Base-by-base conservation (phyloP, 768 basidiomycete genomes). In the Boletellus sp. region DNA sequence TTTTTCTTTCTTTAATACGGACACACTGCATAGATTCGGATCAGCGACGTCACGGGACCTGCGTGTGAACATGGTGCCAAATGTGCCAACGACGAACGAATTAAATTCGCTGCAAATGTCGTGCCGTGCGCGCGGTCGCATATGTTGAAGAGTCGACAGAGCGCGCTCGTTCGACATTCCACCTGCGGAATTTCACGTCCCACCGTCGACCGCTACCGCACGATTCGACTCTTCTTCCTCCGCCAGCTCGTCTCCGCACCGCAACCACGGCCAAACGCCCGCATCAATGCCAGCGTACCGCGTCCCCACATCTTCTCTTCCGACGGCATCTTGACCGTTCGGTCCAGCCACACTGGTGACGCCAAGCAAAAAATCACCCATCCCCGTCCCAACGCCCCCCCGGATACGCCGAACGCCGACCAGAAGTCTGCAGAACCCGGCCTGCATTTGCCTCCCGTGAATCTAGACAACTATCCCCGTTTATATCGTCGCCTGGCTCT, bases 401-500 rank as follows among this genome's bases (percentile, higher is more conserved):
- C 54, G 15, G 53, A 55, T n/a, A 45, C 46, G 1, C 57, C 51
- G 1, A 42, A 19, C 10, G 32, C 34, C 17, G 34, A 47, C 10
- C 48, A 31, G 52, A 62, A 57, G 38, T 41, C 20, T 22, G 17
- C 48, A 33, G 55, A 53, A 17, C 6, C 42, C 8, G 45, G 43
- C n/a, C 24, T 45, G 1, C 48, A 64, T 17, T 42, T 63, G 28
- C 64, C 65, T 13, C 68, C 71, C n/a, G 53, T 67, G 23, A 72
- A 75, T 54, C 66, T 78, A 33, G 82, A 90, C 45, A 78, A 87
- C 58, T 93, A 93, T 62, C 81, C 92, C 3, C 77, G 74, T n/a
- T 85, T 91, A 60, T 87, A 91, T 58, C 84, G 82, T 36, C 78
- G 82, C n/a, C 76, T 94, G 8, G 90, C 90, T 0, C 65, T 80